Base-by-base conservation (phyloP, 805 yeast species). In the Tetrapisispora arboricola region DNA sequence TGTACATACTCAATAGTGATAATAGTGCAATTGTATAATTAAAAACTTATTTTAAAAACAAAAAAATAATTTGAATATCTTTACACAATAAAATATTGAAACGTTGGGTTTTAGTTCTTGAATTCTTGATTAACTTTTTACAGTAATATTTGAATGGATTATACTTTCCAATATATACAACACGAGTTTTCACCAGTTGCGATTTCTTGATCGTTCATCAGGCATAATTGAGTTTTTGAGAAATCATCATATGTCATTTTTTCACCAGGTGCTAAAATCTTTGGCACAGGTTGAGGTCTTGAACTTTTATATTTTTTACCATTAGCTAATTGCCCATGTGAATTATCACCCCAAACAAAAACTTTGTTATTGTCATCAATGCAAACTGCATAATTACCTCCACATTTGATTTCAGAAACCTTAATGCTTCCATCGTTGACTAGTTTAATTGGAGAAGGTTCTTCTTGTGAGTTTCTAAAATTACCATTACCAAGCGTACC, bases 401-500 rank as follows among this genome's bases (percentile, higher is more conserved):
- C 43, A 17, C 76, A 66, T 6, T 73, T 58, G 71, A 85, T 72
- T 29, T 65, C 57, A 32, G 55, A 49, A 15, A 68, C 53, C 30
- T 24, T 16, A 16, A 11, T 15, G 2, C 26, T 11, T 13, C 10
- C 21, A 22, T 36, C 20, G 21, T 31, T 36, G 3, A 29, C 19
- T 16, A 36, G 17, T 17, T 57, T 60, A 44, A 88, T 57, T 32
- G 73, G 72, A 16, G 72, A 64, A 6, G 96, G 95, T 36, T 70
- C 71, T 16, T 75, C 65, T 54, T 79, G 83, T 15, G 84, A 79
- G 58, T 87, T 95, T 27, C 80, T 64, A 58, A 70, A 87, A 42
- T 79, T 71, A 13, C 85, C 86, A 34, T 75, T 73, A 19, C 96
- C 98, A 41, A 87, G 67, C 61, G 86, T 94, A 15, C 97, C 98